Percentiles rank a stretch among this genome's conserved stretches.
Conservation (phyloP, 2,329 filamentous ascomycete species). For the Tolypocladium pustulatum region DNA sequence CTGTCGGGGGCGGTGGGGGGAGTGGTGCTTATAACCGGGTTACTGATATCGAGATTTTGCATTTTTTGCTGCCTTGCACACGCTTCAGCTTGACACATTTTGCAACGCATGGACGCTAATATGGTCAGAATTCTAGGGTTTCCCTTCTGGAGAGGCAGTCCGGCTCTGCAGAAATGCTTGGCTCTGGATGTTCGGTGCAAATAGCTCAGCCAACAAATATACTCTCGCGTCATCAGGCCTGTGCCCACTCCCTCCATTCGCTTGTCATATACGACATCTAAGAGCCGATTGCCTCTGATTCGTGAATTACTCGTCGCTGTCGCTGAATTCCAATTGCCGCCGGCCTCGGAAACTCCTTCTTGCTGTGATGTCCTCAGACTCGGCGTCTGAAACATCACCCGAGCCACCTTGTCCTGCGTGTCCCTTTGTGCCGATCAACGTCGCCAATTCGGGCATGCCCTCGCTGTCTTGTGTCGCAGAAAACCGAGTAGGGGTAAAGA, state of each 20-base stretch:
- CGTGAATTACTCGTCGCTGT: slow-evolving; percentile 13
- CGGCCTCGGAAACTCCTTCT: slow-evolving; percentile 13
- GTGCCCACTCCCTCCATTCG: not conserved
- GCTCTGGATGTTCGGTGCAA: slow-evolving; percentile 1
- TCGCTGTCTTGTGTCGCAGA: slow-evolving; percentile 30
- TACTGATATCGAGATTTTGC: slow-evolving; percentile 28
- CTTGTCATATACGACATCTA: not conserved
- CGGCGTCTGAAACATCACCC: slow-evolving; percentile 7
- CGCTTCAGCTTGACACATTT: not conserved
- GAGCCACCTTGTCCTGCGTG: not conserved
- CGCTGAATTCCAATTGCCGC: slow-evolving; percentile 19
- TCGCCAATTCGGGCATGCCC: slow-evolving; percentile 24
- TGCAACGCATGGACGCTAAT: slow-evolving; percentile 2
- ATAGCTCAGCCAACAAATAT: slow-evolving; percentile 8
- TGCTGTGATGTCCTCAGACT: slow-evolving; percentile 8
- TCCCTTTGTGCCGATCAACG: slow-evolving; percentile 9
- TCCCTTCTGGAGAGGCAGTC: not conserved
- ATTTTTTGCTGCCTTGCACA: not conserved
- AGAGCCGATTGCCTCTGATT: not conserved
- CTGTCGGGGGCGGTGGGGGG: slow-evolving; percentile 23
- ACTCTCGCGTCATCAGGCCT: not conserved
- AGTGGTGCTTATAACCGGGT: slow-evolving; percentile 36
- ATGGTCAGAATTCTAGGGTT: not conserved
- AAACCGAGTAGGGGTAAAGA: slow-evolving; percentile 27
- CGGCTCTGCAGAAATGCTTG: not conserved